Conservation (phyloP, 441 rosid species). For the Arabidopsis hybrid region DNA sequence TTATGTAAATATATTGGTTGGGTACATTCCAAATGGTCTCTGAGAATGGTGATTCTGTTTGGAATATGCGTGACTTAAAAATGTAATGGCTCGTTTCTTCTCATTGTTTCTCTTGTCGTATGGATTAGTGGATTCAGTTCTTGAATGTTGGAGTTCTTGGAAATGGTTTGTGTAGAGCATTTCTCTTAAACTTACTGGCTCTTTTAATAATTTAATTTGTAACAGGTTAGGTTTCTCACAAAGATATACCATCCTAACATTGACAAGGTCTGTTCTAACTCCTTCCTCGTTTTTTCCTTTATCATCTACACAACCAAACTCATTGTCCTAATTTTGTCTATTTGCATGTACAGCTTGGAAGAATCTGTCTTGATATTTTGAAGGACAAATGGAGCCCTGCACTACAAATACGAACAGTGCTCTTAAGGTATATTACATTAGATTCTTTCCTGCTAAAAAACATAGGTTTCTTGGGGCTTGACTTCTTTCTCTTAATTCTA, state of each 20-base stretch:
- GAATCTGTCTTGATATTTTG: slow-evolving; percentile 78
- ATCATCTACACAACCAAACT: neutral
- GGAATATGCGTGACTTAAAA: neutral
- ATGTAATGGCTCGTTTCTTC: neutral
- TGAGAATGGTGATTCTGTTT: slow-evolving; percentile 8
- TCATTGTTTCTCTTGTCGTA: neutral
- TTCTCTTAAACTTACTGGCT: slow-evolving; percentile 11
- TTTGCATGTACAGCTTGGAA: slow-evolving; percentile 71
- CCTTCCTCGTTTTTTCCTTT: neutral
- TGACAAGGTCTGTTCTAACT: slow-evolving; percentile 43
- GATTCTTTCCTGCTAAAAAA: slow-evolving; percentile 46
- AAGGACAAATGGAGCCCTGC: slow-evolving; percentile 99
- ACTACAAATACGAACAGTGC: slow-evolving; percentile 96
- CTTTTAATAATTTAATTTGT: slow-evolving; percentile 20
- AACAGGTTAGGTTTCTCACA: slow-evolving; percentile 96
- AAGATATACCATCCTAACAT: slow-evolving; percentile 96
- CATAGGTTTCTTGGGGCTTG: slow-evolving; percentile 75
- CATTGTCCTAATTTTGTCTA: neutral
- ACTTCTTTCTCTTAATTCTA: slow-evolving; percentile 64
- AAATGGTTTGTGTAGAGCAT: slow-evolving; percentile 6
- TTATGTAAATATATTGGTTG: neutral
- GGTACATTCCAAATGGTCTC: neutral
- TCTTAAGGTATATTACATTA: slow-evolving; percentile 67
- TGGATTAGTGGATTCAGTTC: neutral
- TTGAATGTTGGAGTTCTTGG: neutral